These are phyloP conservation scores for Amauroascus niger DNA, from an alignment of 2,329 filamentous ascomycete species.

Conservation along the genomic window DNA sequence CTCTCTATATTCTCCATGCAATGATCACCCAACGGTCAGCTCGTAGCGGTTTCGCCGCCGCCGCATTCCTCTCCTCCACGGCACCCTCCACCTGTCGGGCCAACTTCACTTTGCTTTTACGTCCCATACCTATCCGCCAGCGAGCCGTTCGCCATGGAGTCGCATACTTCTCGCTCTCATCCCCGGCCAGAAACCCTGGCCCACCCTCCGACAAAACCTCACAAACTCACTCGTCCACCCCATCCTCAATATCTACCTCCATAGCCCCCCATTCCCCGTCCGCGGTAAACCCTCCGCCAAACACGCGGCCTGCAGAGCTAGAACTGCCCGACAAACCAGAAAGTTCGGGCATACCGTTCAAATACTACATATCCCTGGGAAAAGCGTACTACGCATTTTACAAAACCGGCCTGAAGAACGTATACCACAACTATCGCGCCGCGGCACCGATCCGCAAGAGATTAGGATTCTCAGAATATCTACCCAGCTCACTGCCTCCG, in stretches of 20 bases:
- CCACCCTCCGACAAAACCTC: constrained; percentile 5
- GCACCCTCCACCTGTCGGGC: not conserved
- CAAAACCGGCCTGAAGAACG: constrained; percentile 68
- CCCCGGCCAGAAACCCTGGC: not conserved
- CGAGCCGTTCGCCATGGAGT: not conserved
- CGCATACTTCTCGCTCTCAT: constrained; percentile 8
- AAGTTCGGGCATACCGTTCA: constrained; percentile 30
- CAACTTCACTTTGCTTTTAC: not conserved
- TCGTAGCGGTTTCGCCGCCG: not conserved
- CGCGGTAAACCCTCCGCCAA: constrained; percentile 15
- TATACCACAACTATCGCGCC: constrained; percentile 54
- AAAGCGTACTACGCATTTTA: constrained; percentile 77
- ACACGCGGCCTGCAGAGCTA: constrained; percentile 55
- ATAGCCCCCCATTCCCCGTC: constrained; percentile 17
- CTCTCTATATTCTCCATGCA: not conserved
- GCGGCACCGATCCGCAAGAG: constrained; percentile 27
- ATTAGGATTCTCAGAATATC: constrained; percentile 25
- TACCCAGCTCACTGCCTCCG: constrained; percentile 25
- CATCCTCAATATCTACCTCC: constrained; percentile 13
- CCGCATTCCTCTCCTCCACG: not conserved
- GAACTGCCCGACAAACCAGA: constrained; percentile 46
- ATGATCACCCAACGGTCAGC: not conserved
- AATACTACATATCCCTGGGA: constrained; percentile 44
- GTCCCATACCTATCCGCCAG: not conserved
- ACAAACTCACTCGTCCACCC: not conserved